A percentile compares a stretch with the other conserved stretches of the same genome.
phyloP scores from a whole-genome alignment of 768 basidiomycete genomes.

The Lentinus tigrinus region DNA sequence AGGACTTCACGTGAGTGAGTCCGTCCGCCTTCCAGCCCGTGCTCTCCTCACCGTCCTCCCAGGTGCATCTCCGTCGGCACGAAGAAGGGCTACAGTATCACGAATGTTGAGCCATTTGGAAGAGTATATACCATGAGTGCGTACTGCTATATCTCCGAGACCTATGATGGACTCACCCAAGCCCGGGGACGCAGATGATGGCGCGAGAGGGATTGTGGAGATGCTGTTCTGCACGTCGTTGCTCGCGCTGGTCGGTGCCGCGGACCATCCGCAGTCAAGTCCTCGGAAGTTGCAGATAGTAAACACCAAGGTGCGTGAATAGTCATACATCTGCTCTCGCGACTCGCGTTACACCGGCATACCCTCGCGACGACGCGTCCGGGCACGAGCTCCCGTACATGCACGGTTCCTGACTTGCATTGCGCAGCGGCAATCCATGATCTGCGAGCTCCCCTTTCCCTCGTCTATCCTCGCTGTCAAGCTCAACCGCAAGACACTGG shows the following conservation, averaged over 20 bases:
- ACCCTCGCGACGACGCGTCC: background rate
- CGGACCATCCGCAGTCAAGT: slow-evolving; percentile 87
- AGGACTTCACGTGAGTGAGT: slow-evolving; percentile 82
- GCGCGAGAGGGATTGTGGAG: slow-evolving; percentile 94
- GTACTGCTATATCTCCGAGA: slow-evolving; percentile 31
- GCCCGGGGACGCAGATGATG: slow-evolving; percentile 60
- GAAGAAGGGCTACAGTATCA: slow-evolving; percentile 93
- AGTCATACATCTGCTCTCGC: background rate
- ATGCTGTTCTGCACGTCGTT: slow-evolving; percentile 99
- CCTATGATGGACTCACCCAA: background rate
- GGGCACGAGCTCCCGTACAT: background rate
- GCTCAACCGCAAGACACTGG: slow-evolving; percentile 93
- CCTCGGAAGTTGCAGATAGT: slow-evolving; percentile 96
- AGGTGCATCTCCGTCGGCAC: slow-evolving; percentile 95
- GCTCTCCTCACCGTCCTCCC: slow-evolving; percentile 4
- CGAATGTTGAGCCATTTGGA: slow-evolving; percentile 97
- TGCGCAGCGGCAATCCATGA: slow-evolving; percentile 91
- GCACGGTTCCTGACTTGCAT: background rate
- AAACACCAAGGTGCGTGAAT: slow-evolving; percentile 83
- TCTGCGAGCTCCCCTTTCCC: slow-evolving; percentile 97
- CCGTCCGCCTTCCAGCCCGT: background rate
- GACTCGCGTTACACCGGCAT: background rate
- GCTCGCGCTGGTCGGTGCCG: slow-evolving; percentile 94
- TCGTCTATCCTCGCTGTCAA: slow-evolving; percentile 97
- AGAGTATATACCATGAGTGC: slow-evolving; percentile 92